Evolutionary conservation across 106 monocot species (phyloP).

Genomic region (Xerophyta viscosa): DNA sequence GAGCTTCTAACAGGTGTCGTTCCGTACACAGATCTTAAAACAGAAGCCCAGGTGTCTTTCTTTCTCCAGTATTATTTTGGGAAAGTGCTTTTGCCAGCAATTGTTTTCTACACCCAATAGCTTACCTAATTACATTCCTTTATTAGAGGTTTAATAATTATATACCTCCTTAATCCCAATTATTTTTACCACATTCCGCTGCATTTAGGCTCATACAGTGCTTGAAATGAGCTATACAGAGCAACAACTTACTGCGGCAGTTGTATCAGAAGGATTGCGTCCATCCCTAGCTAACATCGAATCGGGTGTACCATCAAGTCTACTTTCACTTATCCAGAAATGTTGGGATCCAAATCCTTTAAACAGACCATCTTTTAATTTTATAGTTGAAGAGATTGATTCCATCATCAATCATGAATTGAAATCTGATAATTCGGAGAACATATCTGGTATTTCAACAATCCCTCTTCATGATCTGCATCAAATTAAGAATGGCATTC

Average conservation of each 20-base stretch:
- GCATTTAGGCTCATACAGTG: conserved; percentile 84
- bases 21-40: conserved; percentile 87
- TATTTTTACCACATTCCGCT: background rate
- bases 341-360: conserved; percentile 77
- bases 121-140: background rate
- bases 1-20: conserved; percentile 98
- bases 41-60: conserved; percentile 82
- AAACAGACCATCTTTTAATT: conserved; percentile 58
- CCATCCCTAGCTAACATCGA: conserved; percentile 45
- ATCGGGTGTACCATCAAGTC: conserved; percentile 31
- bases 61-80: background rate
- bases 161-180: background rate
- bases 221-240: conserved; percentile 99
- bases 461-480: conserved; percentile 12
- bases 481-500: background rate
- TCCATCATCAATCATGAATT: conserved; percentile 24
- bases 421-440: conserved; percentile 1
- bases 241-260: conserved; percentile 80
- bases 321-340: conserved; percentile 58
- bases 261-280: conserved; percentile 73
- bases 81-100: background rate
- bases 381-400: conserved; percentile 48
- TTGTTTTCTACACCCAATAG: background rate
- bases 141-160: background rate
- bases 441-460: conserved; percentile 1